Percentiles rank a stretch among this genome's conserved stretches.
These are phyloP conservation scores for Alternaria solani DNA, from an alignment of 2,329 filamentous ascomycete species.

Conservation along the genomic window DNA sequence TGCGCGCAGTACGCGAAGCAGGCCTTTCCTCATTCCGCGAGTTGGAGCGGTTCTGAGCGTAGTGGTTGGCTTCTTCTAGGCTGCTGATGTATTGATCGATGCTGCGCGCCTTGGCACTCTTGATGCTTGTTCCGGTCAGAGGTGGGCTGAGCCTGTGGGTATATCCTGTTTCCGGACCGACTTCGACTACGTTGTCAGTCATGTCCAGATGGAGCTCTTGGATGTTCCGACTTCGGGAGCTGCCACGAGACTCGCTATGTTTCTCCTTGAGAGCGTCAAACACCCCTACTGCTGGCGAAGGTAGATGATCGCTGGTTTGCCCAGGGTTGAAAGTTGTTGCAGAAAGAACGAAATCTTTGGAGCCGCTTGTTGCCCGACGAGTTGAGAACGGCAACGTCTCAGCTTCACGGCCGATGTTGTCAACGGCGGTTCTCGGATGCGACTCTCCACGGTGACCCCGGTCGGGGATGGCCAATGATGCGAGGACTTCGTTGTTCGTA, in stretches of 20 bases:
- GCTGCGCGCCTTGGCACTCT: slow-evolving; percentile 68
- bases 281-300: slow-evolving; percentile 72
- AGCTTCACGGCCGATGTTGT: slow-evolving; percentile 52
- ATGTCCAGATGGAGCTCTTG: slow-evolving; percentile 66
- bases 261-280: slow-evolving; percentile 71
- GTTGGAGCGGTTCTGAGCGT: slow-evolving; percentile 52
- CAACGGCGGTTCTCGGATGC: slow-evolving; percentile 45
- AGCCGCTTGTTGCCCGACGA: slow-evolving; percentile 59
- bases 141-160: slow-evolving; percentile 62
- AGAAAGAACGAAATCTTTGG: slow-evolving; percentile 61
- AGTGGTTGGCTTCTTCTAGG: slow-evolving; percentile 77
- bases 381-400: slow-evolving; percentile 52
- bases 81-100: slow-evolving; percentile 88
- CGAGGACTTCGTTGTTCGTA: slow-evolving; percentile 45
- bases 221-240: slow-evolving; percentile 81
- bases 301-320: slow-evolving; percentile 55
- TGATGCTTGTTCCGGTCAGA: slow-evolving; percentile 59
- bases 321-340: slow-evolving; percentile 45
- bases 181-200: slow-evolving; percentile 54
- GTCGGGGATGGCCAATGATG: slow-evolving; percentile 47
- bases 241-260: slow-evolving; percentile 68
- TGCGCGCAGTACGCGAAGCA: slow-evolving; percentile 56
- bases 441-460: slow-evolving; percentile 43
- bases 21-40: slow-evolving; percentile 56
- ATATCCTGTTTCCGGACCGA: slow-evolving; percentile 47